Evolutionary conservation across 345 rosid species (phyloP).

Genomic region (Melaleuca alternifolia): DNA sequence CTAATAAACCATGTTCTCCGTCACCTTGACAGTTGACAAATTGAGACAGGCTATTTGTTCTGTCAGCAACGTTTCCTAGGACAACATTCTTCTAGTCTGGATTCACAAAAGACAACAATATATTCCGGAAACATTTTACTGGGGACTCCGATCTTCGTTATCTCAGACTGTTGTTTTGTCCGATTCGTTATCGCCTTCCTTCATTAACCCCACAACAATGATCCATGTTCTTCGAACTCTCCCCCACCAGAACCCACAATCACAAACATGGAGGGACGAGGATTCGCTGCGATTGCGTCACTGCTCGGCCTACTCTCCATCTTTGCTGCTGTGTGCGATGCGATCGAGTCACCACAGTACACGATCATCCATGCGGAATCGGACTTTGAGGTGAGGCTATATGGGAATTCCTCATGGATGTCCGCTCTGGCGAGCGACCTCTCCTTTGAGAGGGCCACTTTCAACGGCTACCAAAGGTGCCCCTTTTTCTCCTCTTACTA

Average conservation of each 20-base stretch:
- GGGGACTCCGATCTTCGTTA: neutral
- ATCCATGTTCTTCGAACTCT: neutral
- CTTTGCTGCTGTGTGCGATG: neutral
- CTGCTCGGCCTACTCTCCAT: conserved; percentile 7
- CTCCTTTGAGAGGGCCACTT: conserved; percentile 53
- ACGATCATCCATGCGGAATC: conserved; percentile 38
- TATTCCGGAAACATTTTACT: neutral
- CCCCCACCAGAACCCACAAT: neutral
- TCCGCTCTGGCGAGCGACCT: conserved; percentile 30
- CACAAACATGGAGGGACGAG: neutral
- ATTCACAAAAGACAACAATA: neutral
- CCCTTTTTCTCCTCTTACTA: neutral
- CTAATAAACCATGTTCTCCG: neutral
- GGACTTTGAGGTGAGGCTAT: conserved; percentile 53
- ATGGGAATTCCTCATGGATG: conserved; percentile 45
- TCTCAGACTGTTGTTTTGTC: neutral
- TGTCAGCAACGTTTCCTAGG: neutral
- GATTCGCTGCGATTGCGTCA: neutral
- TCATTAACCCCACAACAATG: neutral
- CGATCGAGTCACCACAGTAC: conserved; percentile 43
- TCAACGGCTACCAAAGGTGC: conserved; percentile 47
- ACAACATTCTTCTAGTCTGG: neutral
- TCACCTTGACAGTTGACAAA: neutral
- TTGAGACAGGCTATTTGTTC: neutral
- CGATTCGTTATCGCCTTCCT: neutral